Evolutionary conservation across 805 yeast species (phyloP), one percentile per base, ranked within the genome.

Genomic region (Candida chauliodis): DNA sequence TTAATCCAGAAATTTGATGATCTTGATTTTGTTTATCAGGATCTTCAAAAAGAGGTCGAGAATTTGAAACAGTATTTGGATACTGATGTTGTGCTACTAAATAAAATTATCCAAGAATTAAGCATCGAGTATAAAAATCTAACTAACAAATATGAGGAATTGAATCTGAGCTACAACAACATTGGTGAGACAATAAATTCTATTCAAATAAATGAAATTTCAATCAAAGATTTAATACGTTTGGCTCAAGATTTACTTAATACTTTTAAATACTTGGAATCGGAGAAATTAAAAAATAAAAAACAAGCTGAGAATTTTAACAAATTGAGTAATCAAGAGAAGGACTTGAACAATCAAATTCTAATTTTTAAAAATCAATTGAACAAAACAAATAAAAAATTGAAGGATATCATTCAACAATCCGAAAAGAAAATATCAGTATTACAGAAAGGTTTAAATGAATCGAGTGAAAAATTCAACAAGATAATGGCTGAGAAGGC

Each of bases 1-100:
- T 55, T 83, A 38, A 68, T 80, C 13, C 74, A 75, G 33, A 74
- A 76, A 39, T 56, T 83, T 7, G 87, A 84, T 47, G 80, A 79
- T 43, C 72, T 74, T 39, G 78, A 75, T 41, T 79, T 75, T 40
- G 58, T 79, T 30, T 62, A 78, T 13, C 59, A 75, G 10, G 87
- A 81, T 40, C 55, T 78, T 2, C 75, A 71, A 37, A 74, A 76
- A 34, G 81, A 79, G 36, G 58, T 78, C 16, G 86, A 79, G 24
- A 76, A 75, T 44, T 61, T 85, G 37, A 71, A 74, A 41, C 73
- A 73, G 22, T 83, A 81, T 49, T 67, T 81, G 3, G 71, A 75
- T 27, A 80, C 80, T 29, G 77, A 84, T 21, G 78, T 84, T 9
- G 75, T 70, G 27, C 71, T 73, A 25, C 61, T 84, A 17, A 62